phyloP scores from a whole-genome alignment of 2,329 filamentous ascomycete species.

The Pyricularia sp. region DNA sequence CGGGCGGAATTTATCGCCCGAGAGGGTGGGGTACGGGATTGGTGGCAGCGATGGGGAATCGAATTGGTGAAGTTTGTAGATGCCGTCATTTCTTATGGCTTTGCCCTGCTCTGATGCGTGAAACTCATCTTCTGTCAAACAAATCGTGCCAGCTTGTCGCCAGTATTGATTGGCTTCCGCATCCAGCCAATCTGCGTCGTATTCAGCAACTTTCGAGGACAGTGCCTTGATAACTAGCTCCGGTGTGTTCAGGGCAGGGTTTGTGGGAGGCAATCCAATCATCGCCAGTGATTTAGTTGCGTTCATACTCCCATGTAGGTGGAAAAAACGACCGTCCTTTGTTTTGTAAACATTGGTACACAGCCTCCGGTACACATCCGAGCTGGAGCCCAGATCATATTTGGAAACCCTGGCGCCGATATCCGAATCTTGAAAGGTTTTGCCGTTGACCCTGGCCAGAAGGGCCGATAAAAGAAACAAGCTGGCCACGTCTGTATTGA shows the following conservation, averaged over 20 bases:
- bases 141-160: slow-evolving; percentile 33
- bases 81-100: slow-evolving; percentile 27
- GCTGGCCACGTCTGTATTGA: slow-evolving; percentile 42
- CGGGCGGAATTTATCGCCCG: slow-evolving; percentile 19
- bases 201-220: slow-evolving; percentile 18
- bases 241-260: slow-evolving; percentile 18
- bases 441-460: slow-evolving; percentile 42
- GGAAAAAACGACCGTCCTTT: slow-evolving; percentile 34
- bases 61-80: slow-evolving; percentile 39
- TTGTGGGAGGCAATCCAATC: slow-evolving; percentile 31
- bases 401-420: slow-evolving; percentile 19
- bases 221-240: slow-evolving; percentile 20
- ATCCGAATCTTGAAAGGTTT: slow-evolving; percentile 35
- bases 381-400: slow-evolving; percentile 10
- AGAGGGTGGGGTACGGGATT: slow-evolving; percentile 24
- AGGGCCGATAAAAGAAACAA: slow-evolving; percentile 50
- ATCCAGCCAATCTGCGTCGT: slow-evolving; percentile 28
- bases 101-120: slow-evolving; percentile 26
- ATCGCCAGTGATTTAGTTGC: slow-evolving; percentile 30
- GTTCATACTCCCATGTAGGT: slow-evolving; percentile 39
- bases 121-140: slow-evolving; percentile 33
- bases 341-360: slow-evolving; percentile 12
- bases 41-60: slow-evolving; percentile 31
- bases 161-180: slow-evolving; percentile 29
- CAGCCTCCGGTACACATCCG: slow-evolving; percentile 35